Conservation (phyloP, 202 grass and related monocot species). For the Musa balbisiana region DNA sequence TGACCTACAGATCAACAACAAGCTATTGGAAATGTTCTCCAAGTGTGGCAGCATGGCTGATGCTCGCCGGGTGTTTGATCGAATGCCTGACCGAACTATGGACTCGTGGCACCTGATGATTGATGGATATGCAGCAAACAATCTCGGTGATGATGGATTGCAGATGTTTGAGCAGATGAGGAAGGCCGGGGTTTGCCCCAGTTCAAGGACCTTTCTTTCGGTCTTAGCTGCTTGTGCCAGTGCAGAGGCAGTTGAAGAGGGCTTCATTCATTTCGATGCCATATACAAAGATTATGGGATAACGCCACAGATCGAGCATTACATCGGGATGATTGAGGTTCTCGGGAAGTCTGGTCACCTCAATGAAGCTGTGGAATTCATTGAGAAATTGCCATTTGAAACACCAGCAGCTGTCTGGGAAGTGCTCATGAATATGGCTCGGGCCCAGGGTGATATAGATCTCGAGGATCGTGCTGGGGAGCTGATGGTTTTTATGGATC, state of each 20-base stretch:
- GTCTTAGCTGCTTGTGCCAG: constrained; percentile 78
- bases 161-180: constrained; percentile 80
- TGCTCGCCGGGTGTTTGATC: constrained; percentile 79
- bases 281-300: constrained; percentile 68
- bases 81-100: constrained; percentile 83
- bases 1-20: constrained; percentile 66
- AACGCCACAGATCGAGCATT: constrained; percentile 62
- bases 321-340: constrained; percentile 66
- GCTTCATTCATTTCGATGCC: constrained; percentile 73
- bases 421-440: constrained; percentile 50
- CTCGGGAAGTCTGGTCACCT: constrained; percentile 85
- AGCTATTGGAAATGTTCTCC: constrained; percentile 70
- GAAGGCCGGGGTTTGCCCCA: constrained; percentile 36
- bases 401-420: constrained; percentile 60
- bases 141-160: constrained; percentile 59
- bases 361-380: constrained; percentile 71
- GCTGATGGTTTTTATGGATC: constrained; percentile 59
- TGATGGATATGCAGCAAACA: constrained; percentile 56
- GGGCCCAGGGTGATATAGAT: constrained; percentile 84
- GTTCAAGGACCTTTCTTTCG: constrained; percentile 40
- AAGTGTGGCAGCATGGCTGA: constrained; percentile 59
- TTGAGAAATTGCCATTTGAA: constrained; percentile 85
- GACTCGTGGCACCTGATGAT: constrained; percentile 93
- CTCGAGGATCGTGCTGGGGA: constrained; percentile 72
- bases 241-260: constrained; percentile 86